Evolutionary conservation across 371 early-diverging fungal species (phyloP).

Genomic region (Racocetra persica): DNA sequence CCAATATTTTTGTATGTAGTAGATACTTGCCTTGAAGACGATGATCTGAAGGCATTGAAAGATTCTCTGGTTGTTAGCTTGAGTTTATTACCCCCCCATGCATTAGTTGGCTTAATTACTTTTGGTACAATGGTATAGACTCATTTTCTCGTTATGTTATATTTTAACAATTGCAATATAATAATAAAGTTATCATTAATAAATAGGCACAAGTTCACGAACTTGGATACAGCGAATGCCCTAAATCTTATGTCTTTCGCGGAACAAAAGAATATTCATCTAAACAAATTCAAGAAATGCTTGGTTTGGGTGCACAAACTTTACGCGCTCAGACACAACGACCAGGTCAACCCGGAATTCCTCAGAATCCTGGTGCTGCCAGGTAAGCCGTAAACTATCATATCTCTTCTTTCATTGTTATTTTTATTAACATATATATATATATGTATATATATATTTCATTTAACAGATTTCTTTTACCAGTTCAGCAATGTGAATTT

Average conservation of each 20-base stretch:
- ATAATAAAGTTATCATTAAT: not conserved
- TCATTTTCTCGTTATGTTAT: not conserved
- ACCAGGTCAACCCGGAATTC: conserved; percentile 64
- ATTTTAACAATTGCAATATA: too few relatives aligned
- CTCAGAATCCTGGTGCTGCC: conserved; percentile 60
- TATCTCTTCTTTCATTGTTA: not conserved
- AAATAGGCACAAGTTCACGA: conserved; percentile 91
- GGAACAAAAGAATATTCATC: conserved; percentile 96
- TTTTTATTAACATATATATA: not conserved
- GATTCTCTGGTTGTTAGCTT: conserved; percentile 92
- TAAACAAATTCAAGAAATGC: conserved; percentile 97
- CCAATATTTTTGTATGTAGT: conserved; percentile 98
- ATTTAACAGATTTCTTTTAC: conserved; percentile 80
- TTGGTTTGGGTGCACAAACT: conserved; percentile 72
- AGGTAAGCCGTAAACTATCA: conserved; percentile 51
- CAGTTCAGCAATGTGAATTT: conserved; percentile 94
- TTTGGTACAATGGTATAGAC: conserved; percentile 97
- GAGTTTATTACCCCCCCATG: conserved; percentile 91
- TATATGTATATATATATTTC: not conserved
- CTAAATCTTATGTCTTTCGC: conserved; percentile 97
- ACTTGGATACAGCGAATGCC: conserved; percentile 93
- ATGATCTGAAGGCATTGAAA: conserved; percentile 96
- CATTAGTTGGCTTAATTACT: conserved; percentile 96
- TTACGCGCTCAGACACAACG: conserved; percentile 68
- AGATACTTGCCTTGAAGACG: conserved; percentile 95